phyloP scores from a whole-genome alignment of 371 early-diverging fungal species.

The Mortierella sp. region DNA sequence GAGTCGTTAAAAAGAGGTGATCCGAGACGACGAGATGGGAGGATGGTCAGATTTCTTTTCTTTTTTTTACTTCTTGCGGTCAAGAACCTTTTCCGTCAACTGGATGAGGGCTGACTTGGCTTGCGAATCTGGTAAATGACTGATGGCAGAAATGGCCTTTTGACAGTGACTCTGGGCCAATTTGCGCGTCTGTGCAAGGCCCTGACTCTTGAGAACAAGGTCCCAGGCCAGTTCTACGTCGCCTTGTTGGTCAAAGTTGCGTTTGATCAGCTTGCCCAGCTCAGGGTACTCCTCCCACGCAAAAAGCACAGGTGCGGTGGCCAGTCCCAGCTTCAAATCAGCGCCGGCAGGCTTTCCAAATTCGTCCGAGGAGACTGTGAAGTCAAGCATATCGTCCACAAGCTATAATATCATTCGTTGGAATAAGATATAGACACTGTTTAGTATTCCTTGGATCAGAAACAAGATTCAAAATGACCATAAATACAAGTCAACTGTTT shows the following conservation, averaged over 20 bases:
- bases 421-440: too few relatives aligned
- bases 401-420: too few relatives aligned
- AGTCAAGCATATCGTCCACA: slow-evolving; percentile 94
- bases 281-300: slow-evolving; percentile 92
- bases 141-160: slow-evolving; percentile 68
- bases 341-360: slow-evolving; percentile 93
- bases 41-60: too few relatives aligned
- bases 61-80: slow-evolving; percentile 55
- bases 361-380: slow-evolving; percentile 79
- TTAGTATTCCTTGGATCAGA: too few relatives aligned
- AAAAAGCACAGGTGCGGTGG: slow-evolving; percentile 94
- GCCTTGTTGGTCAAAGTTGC: slow-evolving; percentile 79
- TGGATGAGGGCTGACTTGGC: slow-evolving; percentile 77
- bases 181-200: slow-evolving; percentile 70
- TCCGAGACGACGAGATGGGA: too few relatives aligned
- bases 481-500: not conserved
- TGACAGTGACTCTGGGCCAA: slow-evolving; percentile 70
- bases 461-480: not conserved
- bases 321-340: slow-evolving; percentile 86
- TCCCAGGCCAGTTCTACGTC: slow-evolving; percentile 76
- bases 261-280: slow-evolving; percentile 84
- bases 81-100: slow-evolving; percentile 66
- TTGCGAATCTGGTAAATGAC: slow-evolving; percentile 72
- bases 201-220: slow-evolving; percentile 77
- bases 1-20: too few relatives aligned